These are phyloP conservation scores for Ustilago crameri DNA, from an alignment of 1,284 basidiomycete genomes.

Conservation along the genomic window DNA sequence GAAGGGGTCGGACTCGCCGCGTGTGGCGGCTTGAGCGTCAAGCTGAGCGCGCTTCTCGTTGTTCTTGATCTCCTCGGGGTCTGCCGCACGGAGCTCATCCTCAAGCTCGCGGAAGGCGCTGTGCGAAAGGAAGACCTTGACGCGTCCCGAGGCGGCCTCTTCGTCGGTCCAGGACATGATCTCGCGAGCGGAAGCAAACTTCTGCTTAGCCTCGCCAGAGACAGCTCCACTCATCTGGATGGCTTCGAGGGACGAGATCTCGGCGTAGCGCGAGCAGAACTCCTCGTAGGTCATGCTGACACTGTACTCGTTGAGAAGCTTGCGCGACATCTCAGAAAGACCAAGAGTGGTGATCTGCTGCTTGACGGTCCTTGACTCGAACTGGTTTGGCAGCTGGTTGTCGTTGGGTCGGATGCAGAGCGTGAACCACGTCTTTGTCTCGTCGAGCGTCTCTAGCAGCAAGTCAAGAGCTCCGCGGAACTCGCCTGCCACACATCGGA, in stretches of 20 bases:
- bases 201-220: constrained; percentile 69
- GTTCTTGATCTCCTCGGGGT: constrained; percentile 74
- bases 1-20: constrained; percentile 71
- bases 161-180: constrained; percentile 77
- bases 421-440: constrained; percentile 90
- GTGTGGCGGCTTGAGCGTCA: constrained; percentile 75
- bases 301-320: constrained; percentile 62
- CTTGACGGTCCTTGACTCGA: constrained; percentile 90
- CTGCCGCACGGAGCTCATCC: constrained; percentile 78
- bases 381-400: constrained; percentile 89
- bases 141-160: constrained; percentile 81
- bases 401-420: constrained; percentile 95
- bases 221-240: constrained; percentile 71
- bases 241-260: constrained; percentile 52
- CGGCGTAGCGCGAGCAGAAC: constrained; percentile 77
- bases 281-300: constrained; percentile 87
- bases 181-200: constrained; percentile 71
- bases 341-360: constrained; percentile 87
- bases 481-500: constrained; percentile 82
- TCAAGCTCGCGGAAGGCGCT: constrained; percentile 87
- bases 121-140: constrained; percentile 89
- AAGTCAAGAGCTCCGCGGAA: constrained; percentile 84
- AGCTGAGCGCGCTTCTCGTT: constrained; percentile 74
- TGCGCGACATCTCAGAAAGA: constrained; percentile 76
- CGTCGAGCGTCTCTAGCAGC: constrained; percentile 87